These are phyloP conservation scores for Pycnococcus provasolii DNA, from an alignment of 139 green algal genomes.

Conservation along the genomic window DNA sequence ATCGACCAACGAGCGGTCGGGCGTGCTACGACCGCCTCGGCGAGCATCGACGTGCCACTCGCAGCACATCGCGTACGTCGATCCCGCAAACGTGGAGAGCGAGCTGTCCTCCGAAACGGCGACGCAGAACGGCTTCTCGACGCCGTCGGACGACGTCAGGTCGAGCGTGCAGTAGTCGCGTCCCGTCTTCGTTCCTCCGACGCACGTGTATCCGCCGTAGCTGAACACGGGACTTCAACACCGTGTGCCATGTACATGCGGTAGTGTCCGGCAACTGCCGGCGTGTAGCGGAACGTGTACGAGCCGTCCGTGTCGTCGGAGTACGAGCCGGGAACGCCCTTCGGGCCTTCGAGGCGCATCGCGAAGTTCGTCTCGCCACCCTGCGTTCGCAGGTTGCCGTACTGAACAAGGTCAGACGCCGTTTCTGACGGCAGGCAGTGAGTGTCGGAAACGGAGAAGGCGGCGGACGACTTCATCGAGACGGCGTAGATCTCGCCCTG, in stretches of 20 bases:
- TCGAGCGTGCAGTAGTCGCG: constrained; percentile 10
- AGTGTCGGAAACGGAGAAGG: too few species aligned
- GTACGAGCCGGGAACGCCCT: not conserved
- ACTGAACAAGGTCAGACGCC: too few species aligned
- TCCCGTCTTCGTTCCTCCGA: constrained; percentile 1
- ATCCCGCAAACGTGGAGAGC: too few species aligned
- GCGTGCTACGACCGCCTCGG: too few species aligned
- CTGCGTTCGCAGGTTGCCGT: too few species aligned
- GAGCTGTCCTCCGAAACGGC: constrained; percentile 12
- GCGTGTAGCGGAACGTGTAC: constrained; percentile 19
- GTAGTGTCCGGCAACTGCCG: constrained; percentile 13
- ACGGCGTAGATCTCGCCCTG: too few species aligned
- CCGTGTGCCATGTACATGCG: constrained; percentile 7
- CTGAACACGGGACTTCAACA: constrained; percentile 7
- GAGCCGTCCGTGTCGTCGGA: constrained; percentile 20
- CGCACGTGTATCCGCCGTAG: constrained; percentile 19
- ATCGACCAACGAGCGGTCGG: too few species aligned
- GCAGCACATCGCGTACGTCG: too few species aligned
- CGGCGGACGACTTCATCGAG: too few species aligned
- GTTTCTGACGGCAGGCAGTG: too few species aligned
- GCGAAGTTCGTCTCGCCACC: too few species aligned
- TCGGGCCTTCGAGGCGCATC: constrained; percentile 15
- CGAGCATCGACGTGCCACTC: too few species aligned
- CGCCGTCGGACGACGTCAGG: not conserved
- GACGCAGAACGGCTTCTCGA: constrained; percentile 8